Conservation (phyloP, 495 filamentous ascomycete genomes). For the Tuber umbilicatum region DNA sequence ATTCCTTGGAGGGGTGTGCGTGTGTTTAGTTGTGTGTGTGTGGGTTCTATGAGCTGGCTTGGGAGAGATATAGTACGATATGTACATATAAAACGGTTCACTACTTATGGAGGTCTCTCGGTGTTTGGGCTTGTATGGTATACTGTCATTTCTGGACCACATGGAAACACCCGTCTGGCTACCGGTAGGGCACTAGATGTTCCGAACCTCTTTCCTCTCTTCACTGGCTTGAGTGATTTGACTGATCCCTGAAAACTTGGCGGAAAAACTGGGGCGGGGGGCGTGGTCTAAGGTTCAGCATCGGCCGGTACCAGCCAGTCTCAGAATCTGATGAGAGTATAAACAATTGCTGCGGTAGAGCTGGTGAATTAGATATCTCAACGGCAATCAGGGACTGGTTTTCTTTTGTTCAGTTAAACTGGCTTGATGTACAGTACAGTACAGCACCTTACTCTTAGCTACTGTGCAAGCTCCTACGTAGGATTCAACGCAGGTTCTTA, state of each 20-base stretch:
- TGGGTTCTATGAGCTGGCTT: background rate
- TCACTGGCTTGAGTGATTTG: background rate
- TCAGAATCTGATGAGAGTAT: slow-evolving; percentile 2
- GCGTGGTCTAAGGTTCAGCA: background rate
- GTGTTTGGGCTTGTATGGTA: background rate
- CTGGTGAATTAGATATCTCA: background rate
- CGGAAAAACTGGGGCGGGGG: background rate
- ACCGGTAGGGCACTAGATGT: background rate
- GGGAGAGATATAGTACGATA: background rate
- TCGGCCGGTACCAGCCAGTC: background rate
- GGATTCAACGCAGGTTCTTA: background rate
- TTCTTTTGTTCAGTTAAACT: background rate
- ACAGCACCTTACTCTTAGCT: background rate
- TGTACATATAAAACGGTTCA: background rate
- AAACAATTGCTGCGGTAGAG: background rate
- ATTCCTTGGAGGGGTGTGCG: background rate
- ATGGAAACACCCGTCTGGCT: slow-evolving; percentile 5
- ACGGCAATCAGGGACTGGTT: background rate
- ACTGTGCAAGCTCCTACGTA: background rate
- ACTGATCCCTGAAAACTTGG: background rate
- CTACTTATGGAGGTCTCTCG: background rate
- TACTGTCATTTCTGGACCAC: background rate
- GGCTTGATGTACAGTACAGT: too few species aligned
- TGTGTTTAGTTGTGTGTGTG: background rate
- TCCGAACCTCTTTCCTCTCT: background rate